phyloP scores from a whole-genome alignment of 805 yeast species.

The Metschnikowia cubensis region DNA sequence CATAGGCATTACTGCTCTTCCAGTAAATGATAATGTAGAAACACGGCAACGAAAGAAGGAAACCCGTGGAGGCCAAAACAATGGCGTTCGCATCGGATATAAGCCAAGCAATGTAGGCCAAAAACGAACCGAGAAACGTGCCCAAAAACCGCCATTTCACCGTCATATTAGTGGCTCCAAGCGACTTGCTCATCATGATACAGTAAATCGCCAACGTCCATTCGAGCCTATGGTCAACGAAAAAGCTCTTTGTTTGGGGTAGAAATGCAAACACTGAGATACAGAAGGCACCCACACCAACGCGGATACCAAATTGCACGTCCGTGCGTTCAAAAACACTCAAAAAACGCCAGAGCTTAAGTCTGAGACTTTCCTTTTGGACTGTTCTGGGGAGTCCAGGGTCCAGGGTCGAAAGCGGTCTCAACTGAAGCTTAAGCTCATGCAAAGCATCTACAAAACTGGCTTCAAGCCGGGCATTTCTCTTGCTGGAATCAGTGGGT shows the following conservation, averaged over 20 bases:
- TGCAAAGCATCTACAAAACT: conserved; percentile 19
- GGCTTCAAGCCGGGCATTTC: conserved; percentile 7
- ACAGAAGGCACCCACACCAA: conserved; percentile 69
- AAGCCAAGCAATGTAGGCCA: conserved; percentile 60
- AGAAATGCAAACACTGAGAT: conserved; percentile 66
- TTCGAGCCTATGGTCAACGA: conserved; percentile 70
- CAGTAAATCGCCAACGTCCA: conserved; percentile 83
- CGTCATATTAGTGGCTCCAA: conserved; percentile 82
- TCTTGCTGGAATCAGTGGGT: conserved; percentile 10
- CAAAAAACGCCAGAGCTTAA: conserved; percentile 44
- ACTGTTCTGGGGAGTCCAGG: neutral
- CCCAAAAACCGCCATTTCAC: conserved; percentile 72
- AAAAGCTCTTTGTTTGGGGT: conserved; percentile 49
- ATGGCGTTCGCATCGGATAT: conserved; percentile 52
- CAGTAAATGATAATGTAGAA: conserved; percentile 62
- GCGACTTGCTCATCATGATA: conserved; percentile 78
- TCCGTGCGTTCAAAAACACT: conserved; percentile 58
- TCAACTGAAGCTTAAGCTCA: conserved; percentile 16
- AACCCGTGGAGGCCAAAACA: conserved; percentile 48
- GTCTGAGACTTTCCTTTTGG: conserved; percentile 7
- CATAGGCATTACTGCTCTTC: conserved; percentile 60
- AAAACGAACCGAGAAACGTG: conserved; percentile 64
- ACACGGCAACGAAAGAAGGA: conserved; percentile 45
- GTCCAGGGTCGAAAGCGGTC: neutral
- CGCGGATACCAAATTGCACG: conserved; percentile 74